Conservation (phyloP, 2,329 filamentous ascomycete genomes). For the Fusarium sulawesiense region DNA sequence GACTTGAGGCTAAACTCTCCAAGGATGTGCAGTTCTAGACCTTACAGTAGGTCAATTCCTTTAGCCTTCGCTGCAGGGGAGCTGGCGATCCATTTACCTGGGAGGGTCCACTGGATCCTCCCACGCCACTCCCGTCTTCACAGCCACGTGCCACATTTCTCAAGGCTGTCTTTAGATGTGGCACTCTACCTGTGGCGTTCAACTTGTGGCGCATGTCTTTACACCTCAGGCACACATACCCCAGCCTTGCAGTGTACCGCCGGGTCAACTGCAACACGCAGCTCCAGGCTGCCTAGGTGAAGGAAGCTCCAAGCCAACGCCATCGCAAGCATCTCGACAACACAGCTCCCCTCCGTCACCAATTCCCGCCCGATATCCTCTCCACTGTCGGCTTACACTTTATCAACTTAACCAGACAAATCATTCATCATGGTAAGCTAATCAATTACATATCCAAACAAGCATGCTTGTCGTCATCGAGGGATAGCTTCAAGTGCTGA, state of each 20-base stretch:
- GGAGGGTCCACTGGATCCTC: constrained; percentile 5
- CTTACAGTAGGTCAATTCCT: constrained; percentile 6
- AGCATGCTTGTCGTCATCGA: constrained; percentile 38
- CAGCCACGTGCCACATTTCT: constrained; percentile 29
- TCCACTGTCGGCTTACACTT: neutral
- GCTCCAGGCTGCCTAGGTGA: constrained; percentile 58
- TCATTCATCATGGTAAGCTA: constrained; percentile 50
- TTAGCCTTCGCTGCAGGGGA: constrained; percentile 35
- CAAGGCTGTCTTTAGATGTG: constrained; percentile 9
- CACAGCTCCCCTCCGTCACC: constrained; percentile 32
- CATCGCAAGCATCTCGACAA: constrained; percentile 36
- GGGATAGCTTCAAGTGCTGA: constrained; percentile 45
- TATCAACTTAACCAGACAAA: constrained; percentile 30
- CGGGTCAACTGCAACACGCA: constrained; percentile 51
- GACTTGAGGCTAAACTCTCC: constrained; percentile 11
- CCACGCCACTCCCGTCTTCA: constrained; percentile 43
- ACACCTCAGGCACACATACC: constrained; percentile 48
- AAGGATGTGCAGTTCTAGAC: constrained; percentile 39
- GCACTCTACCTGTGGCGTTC: constrained; percentile 1
- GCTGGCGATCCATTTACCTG: constrained; percentile 18
- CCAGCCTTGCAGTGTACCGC: constrained; percentile 44
- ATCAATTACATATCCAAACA: constrained; percentile 5
- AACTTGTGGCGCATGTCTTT: neutral
- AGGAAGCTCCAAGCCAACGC: constrained; percentile 51
- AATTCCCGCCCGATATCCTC: constrained; percentile 19